Evolutionary conservation across 1,284 basidiomycete genomes (phyloP).

Genomic region (Rhodotorula sp.): DNA sequence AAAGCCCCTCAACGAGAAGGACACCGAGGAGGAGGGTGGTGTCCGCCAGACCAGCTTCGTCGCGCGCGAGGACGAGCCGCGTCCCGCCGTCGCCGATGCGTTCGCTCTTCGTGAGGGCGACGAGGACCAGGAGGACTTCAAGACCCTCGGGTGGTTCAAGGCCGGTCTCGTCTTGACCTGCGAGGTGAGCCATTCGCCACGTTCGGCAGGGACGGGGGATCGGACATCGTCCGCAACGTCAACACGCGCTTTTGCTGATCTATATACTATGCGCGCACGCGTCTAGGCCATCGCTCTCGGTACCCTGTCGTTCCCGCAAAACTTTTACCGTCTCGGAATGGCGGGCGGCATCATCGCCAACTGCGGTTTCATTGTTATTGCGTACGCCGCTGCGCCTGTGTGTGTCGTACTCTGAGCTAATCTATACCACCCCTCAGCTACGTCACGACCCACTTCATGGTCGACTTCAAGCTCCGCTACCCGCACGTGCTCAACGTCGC

Average conservation of each 20-base stretch:
- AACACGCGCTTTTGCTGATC: background rate
- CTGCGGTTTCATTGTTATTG: constrained; percentile 5
- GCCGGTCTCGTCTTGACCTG: constrained; percentile 15
- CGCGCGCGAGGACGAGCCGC: background rate
- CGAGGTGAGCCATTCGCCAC: constrained; percentile 14
- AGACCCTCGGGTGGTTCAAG: constrained; percentile 17
- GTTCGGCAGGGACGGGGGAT: background rate
- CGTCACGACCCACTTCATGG: background rate
- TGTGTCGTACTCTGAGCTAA: background rate
- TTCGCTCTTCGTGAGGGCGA: constrained; percentile 16
- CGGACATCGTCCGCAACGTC: background rate
- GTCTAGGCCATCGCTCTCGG: constrained; percentile 19
- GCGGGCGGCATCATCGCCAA: constrained; percentile 15
- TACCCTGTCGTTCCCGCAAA: constrained; percentile 15
- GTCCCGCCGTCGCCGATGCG: constrained; percentile 15
- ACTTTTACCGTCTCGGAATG: constrained; percentile 9
- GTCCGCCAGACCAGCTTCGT: background rate
- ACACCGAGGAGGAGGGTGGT: background rate
- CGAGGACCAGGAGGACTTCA: constrained; percentile 4
- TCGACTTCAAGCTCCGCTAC: constrained; percentile 18
- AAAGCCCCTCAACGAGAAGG: constrained; percentile 2
- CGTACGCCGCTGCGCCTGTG: background rate
- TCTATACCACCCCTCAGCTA: background rate
- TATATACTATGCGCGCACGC: no score
- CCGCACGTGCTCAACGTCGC: constrained; percentile 18